These are phyloP conservation scores for Boletus coccyginus DNA, from an alignment of 768 basidiomycete genomes.

Conservation along the genomic window DNA sequence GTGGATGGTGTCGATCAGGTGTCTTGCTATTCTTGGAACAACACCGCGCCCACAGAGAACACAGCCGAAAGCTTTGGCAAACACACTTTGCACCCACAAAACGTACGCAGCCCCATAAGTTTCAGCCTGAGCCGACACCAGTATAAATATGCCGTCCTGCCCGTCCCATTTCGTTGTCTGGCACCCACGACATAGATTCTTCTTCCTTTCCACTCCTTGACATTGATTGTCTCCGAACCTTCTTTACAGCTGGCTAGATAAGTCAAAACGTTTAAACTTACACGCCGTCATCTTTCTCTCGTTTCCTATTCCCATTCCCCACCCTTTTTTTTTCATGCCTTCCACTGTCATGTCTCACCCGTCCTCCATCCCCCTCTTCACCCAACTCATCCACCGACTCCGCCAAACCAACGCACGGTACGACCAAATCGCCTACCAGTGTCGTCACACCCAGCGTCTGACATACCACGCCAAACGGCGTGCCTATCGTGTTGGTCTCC, in stretches of 20 bases:
- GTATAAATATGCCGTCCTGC: slow-evolving; percentile 18
- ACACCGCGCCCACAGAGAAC: slow-evolving; percentile 13
- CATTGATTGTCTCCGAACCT: not conserved
- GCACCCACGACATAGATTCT: slow-evolving; percentile 1
- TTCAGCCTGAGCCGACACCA: not conserved
- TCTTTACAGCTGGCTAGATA: not conserved
- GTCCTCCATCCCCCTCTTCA: slow-evolving; percentile 23
- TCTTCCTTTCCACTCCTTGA: not conserved
- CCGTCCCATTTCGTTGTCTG: slow-evolving; percentile 9
- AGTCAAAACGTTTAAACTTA: not conserved
- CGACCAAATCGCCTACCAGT: slow-evolving; percentile 34
- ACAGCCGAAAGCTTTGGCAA: not conserved
- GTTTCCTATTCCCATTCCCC: not conserved
- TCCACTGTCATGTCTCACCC: slow-evolving; percentile 5
- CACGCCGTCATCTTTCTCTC: not conserved
- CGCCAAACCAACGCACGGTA: slow-evolving; percentile 44
- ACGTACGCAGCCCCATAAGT: slow-evolving; percentile 8
- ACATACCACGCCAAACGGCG: slow-evolving; percentile 49
- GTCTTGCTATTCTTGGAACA: slow-evolving; percentile 18
- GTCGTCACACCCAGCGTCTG: slow-evolving; percentile 35
- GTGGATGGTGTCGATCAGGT: slow-evolving; percentile 20
- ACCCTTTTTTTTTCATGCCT: not conserved
- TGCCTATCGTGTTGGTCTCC: slow-evolving; percentile 43
- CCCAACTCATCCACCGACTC: slow-evolving; percentile 40
- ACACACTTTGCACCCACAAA: not conserved